A percentile compares a stretch with the other conserved stretches of the same genome.
Evolutionary conservation across 2,329 filamentous ascomycete species (phyloP).

Genomic region (Trichophyton benhamiae): DNA sequence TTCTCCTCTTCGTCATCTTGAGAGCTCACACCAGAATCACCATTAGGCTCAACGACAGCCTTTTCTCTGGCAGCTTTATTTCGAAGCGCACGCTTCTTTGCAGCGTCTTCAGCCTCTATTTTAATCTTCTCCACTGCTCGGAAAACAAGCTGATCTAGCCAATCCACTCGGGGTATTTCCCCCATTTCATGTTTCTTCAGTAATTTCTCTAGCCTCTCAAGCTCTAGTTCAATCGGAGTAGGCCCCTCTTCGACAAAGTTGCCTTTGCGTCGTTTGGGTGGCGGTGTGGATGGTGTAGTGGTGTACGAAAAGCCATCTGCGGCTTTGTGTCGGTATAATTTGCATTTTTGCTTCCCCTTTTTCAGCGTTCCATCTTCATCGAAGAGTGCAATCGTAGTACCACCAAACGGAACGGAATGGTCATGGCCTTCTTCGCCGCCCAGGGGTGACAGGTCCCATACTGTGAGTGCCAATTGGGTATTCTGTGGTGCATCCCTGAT

Average conservation of each 20-base stretch:
- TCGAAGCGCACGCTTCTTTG: slow-evolving; percentile 42
- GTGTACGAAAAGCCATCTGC: slow-evolving; percentile 77
- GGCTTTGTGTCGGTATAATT: slow-evolving; percentile 64
- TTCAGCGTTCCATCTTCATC: slow-evolving; percentile 82
- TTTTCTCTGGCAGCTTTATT: slow-evolving; percentile 25
- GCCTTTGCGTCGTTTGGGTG: slow-evolving; percentile 42
- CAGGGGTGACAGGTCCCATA: slow-evolving; percentile 85
- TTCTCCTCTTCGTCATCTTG: slow-evolving; percentile 45
- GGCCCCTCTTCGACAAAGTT: slow-evolving; percentile 36
- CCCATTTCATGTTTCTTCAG: slow-evolving; percentile 99
- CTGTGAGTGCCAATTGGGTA: slow-evolving; percentile 75
- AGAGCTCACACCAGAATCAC: slow-evolving; percentile 18
- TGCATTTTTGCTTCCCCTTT: slow-evolving; percentile 85
- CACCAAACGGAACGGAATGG: slow-evolving; percentile 82
- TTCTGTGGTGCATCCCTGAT: slow-evolving; percentile 73
- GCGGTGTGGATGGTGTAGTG: slow-evolving; percentile 59
- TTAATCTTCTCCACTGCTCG: slow-evolving; percentile 72
- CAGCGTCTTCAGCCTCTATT: slow-evolving; percentile 50
- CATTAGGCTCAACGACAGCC: slow-evolving; percentile 19
- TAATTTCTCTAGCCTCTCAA: slow-evolving; percentile 75
- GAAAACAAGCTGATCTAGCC: slow-evolving; percentile 92
- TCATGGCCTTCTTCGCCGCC: slow-evolving; percentile 57
- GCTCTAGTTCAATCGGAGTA: slow-evolving; percentile 65
- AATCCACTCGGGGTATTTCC: slow-evolving; percentile 82
- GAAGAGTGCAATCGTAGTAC: slow-evolving; percentile 84